Evolutionary conservation across 2,329 filamentous ascomycete genomes (phyloP).

Genomic region (Diaporthe humulicola): DNA sequence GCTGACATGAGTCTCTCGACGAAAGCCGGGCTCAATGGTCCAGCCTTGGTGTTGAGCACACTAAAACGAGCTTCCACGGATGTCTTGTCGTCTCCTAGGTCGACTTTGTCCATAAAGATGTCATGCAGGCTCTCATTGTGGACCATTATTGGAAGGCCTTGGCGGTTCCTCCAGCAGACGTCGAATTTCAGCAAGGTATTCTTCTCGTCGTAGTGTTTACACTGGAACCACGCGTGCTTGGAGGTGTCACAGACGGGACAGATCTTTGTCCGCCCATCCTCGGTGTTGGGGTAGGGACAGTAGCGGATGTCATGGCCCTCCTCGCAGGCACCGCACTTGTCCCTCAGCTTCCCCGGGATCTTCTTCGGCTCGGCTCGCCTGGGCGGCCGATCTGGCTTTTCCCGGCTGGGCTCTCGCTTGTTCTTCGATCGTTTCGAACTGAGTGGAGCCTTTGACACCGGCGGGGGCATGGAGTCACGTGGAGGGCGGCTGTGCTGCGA

Average conservation of each 20-base stretch:
- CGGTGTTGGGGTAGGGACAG: constrained; percentile 1
- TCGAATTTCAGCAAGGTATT: neutral
- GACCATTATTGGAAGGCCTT: neutral
- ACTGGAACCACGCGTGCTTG: neutral
- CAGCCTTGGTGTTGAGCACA: neutral
- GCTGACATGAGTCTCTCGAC: neutral
- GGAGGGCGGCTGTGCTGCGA: no score
- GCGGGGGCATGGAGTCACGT: neutral
- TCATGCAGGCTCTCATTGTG: neutral
- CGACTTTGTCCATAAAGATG: neutral
- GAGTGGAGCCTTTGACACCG: no score
- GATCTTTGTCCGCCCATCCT: neutral
- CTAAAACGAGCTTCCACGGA: no score
- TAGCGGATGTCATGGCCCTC: neutral
- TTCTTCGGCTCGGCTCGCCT: no score
- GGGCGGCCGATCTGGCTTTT: no score
- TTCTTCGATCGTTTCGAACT: no score
- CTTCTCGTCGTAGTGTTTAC: neutral
- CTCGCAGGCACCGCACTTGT: neutral
- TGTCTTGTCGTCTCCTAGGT: neutral
- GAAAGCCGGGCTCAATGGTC: neutral
- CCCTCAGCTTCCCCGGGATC: neutral
- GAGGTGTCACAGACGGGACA: neutral
- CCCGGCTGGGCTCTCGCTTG: no score
- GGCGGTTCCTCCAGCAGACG: neutral